phyloP scores from a whole-genome alignment of 2,329 filamentous ascomycete genomes.

The Aspergillus pseudotamarii region DNA sequence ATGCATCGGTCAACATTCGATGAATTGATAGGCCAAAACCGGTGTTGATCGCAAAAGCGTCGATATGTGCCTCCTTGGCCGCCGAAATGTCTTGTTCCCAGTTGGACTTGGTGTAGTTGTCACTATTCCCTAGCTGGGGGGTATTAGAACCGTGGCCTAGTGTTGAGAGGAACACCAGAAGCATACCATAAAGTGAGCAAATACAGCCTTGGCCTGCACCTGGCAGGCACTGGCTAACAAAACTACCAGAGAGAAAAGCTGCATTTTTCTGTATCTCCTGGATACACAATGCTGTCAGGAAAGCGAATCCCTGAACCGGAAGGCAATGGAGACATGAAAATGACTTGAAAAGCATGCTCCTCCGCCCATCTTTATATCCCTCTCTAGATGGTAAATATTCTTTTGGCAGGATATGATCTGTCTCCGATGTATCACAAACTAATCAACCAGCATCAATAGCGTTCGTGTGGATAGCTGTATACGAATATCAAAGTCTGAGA shows the following conservation, averaged over 20 bases:
- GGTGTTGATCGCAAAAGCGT: conserved; percentile 47
- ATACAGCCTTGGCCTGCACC: conserved; percentile 28
- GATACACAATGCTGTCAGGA: background rate
- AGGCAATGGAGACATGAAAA: background rate
- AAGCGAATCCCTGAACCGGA: background rate
- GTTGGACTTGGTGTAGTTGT: conserved; percentile 25
- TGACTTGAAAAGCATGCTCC: background rate
- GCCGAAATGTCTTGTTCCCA: conserved; percentile 39
- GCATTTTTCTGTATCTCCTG: conserved; percentile 1
- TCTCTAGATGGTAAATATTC: background rate
- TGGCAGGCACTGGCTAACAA: conserved; percentile 9
- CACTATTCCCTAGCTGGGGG: conserved; percentile 28
- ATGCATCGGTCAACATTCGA: conserved; percentile 26
- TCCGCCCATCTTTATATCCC: background rate
- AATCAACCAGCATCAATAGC: background rate
- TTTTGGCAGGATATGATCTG: background rate
- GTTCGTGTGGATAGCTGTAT: background rate
- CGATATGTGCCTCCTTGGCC: conserved; percentile 42
- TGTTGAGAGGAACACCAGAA: background rate
- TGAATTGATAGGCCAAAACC: conserved; percentile 30
- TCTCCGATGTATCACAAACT: background rate
- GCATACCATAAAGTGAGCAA: conserved; percentile 38
- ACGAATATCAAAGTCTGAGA: background rate
- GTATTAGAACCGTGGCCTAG: no score
- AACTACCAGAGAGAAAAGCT: conserved; percentile 3